phyloP scores from a whole-genome alignment of 345 rosid species.

The Bruguiera parviflora region DNA sequence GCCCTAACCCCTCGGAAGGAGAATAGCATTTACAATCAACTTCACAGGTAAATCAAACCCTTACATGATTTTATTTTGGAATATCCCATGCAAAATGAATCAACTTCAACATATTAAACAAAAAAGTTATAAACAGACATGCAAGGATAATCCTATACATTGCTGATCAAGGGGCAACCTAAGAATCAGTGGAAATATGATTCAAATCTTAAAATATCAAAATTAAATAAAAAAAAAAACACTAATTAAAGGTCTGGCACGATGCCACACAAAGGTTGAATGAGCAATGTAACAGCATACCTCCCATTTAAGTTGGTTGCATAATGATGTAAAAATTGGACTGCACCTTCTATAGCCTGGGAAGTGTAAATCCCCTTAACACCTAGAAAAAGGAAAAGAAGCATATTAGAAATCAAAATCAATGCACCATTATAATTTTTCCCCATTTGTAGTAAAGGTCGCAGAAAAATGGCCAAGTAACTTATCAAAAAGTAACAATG shows the following conservation, averaged over 20 bases:
- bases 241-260: neutral
- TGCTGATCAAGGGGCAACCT: neutral
- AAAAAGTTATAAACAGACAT: neutral
- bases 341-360: conserved; percentile 58
- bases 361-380: conserved; percentile 74
- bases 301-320: conserved; percentile 47
- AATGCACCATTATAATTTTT: conserved; percentile 5
- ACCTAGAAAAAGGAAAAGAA: conserved; percentile 41
- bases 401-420: conserved; percentile 10
- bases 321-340: conserved; percentile 56
- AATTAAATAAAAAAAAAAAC: neutral
- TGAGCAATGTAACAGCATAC: conserved; percentile 29
- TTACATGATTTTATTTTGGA: neutral
- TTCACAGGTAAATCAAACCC: neutral
- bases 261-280: too few relatives aligned
- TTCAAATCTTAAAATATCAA: neutral
- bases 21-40: neutral
- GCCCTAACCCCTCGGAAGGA: neutral
- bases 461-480: neutral
- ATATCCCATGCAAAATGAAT: neutral
- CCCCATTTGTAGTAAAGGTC: neutral
- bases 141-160: neutral
- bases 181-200: neutral
- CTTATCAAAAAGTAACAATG: neutral
- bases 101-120: conserved; percentile 4